Evolutionary conservation across 192 early-diverging fungal species (phyloP), one percentile per base, ranked within the genome.

Genomic region (Geranomyces michiganensis): DNA sequence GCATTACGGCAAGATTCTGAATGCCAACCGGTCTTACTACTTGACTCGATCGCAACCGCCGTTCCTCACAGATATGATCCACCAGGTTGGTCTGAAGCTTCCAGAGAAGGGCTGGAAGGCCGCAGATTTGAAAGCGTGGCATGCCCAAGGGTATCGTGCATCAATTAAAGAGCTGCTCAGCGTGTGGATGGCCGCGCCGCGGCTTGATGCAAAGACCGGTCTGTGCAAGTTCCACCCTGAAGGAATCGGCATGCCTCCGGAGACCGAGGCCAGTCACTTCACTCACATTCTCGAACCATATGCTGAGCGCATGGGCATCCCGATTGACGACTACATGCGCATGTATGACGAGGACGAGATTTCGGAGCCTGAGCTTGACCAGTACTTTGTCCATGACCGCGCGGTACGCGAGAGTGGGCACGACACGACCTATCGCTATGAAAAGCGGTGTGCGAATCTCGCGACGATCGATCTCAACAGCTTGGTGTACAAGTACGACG

Each of bases 1-100:
- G 62, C 95, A 97, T 80, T 99, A 99, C 70, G 95, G 95, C 68
- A 98, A 97, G 81, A 97, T 99, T 74, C 87, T 98, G 49, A 99
- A 99, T 78, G 97, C 96, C 75, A 98, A 98, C 79, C 91, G 97
- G 29, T 91, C 89, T 33, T 99, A 99, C 83, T 99, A 98, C 76
- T 79, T 99, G 26, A 92, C 91, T 0, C 90, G 97, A 27, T 97
- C 96, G 9, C 97, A 99, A 80, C 97, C 97, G 17, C 97, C 97
- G 8, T 97, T 99, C 79, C 79, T 99, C 49, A 97, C 95, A 0
- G 96, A 98, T 76, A 98, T 99, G 97, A 84, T 90, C 5, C 82
- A 92, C 62, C 86, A 90, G 68, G 91, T 94, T n/a, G 90, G 84
- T 59, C 82, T 86, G 68, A 77, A 79, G 7, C 82, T 95, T 58